Evolutionary conservation across 495 filamentous ascomycete species (phyloP).

Genomic region (Penicillium riverlandense): DNA sequence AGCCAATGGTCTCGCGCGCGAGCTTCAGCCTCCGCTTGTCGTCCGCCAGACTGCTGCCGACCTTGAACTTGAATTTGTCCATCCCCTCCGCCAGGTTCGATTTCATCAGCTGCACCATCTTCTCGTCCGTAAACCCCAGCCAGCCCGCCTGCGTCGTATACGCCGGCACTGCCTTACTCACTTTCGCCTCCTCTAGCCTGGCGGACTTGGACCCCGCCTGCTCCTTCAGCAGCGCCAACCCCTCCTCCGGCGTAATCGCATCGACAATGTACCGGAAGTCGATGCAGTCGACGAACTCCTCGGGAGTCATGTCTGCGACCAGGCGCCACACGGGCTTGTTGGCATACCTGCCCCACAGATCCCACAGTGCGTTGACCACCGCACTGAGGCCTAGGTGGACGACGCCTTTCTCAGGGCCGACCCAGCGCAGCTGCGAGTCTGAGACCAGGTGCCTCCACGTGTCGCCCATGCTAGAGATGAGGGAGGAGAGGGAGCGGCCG

Average conservation of each 20-base stretch:
- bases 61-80: slow-evolving; percentile 87
- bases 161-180: slow-evolving; percentile 69
- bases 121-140: slow-evolving; percentile 87
- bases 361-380: slow-evolving; percentile 90
- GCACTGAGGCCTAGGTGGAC: slow-evolving; percentile 88
- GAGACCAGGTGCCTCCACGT: slow-evolving; percentile 89
- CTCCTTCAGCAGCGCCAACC: slow-evolving; percentile 57
- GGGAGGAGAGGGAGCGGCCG: slow-evolving; percentile 62
- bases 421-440: slow-evolving; percentile 88
- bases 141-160: slow-evolving; percentile 91
- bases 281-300: slow-evolving; percentile 80
- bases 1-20: slow-evolving; percentile 77
- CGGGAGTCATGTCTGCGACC: slow-evolving; percentile 80
- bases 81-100: slow-evolving; percentile 72
- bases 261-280: slow-evolving; percentile 94
- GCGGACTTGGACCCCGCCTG: slow-evolving; percentile 55
- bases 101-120: slow-evolving; percentile 64
- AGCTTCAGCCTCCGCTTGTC: slow-evolving; percentile 64
- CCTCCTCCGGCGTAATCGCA: slow-evolving; percentile 80
- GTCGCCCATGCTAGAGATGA: slow-evolving; percentile 75
- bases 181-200: slow-evolving; percentile 62
- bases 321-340: slow-evolving; percentile 87
- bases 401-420: slow-evolving; percentile 91
- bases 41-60: slow-evolving; percentile 63
- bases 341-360: slow-evolving; percentile 87